Evolutionary conservation across 108 stramenopile genomes (phyloP).

Genomic region (Nitzschia sp.): DNA sequence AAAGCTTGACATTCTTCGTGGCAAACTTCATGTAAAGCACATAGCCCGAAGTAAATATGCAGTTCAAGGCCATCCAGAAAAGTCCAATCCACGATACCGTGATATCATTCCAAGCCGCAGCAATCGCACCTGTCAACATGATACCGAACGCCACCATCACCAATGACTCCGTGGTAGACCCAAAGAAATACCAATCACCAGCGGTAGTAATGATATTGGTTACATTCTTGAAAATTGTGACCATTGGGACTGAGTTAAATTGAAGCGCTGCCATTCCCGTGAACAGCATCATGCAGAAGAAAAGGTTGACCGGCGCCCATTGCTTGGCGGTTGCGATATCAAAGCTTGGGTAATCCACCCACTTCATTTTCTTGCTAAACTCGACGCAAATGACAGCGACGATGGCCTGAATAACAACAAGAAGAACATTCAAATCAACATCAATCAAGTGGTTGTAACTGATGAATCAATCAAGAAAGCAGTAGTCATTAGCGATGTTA

Average conservation of each 20-base stretch:
- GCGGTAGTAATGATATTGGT: constrained; percentile 91
- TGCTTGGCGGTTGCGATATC: constrained; percentile 63
- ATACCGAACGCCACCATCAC: constrained; percentile 89
- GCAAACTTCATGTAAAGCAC: constrained; percentile 97
- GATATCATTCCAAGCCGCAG: constrained; percentile 91
- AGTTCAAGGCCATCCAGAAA: constrained; percentile 95
- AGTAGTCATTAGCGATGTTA: no score
- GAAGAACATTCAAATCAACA: constrained; percentile 75
- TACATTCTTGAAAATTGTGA: constrained; percentile 97
- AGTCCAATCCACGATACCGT: constrained; percentile 69
- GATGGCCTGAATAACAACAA: constrained; percentile 88
- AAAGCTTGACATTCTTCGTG: constrained; percentile 88
- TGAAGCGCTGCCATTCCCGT: constrained; percentile 90
- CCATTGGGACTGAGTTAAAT: constrained; percentile 92
- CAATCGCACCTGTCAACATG: constrained; percentile 91
- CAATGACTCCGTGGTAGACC: constrained; percentile 62
- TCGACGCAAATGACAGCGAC: constrained; percentile 79
- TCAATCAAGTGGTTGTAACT: constrained; percentile 82
- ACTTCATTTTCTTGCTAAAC: constrained; percentile 49
- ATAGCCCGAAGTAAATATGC: constrained; percentile 90
- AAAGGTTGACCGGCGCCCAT: constrained; percentile 97
- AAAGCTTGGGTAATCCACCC: constrained; percentile 84
- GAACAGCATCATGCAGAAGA: constrained; percentile 96
- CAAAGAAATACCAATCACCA: constrained; percentile 89
- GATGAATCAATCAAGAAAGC: no score